phyloP scores from a whole-genome alignment of 176 grass and related monocot genomes.

The Zea luxurians region DNA sequence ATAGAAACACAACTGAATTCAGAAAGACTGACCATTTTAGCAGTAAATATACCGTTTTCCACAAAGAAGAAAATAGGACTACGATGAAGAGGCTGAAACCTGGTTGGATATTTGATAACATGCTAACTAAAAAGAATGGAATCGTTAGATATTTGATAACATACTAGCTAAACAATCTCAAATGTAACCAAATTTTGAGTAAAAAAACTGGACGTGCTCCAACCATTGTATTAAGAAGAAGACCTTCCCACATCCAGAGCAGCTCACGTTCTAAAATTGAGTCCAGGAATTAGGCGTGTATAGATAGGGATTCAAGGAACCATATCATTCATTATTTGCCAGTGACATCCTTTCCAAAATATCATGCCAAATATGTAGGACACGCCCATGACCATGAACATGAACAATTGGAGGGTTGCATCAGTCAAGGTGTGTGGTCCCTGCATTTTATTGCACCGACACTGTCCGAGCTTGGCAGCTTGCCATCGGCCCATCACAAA shows the following conservation, averaged over 20 bases:
- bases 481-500: conserved; percentile 18
- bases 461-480: background rate
- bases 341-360: background rate
- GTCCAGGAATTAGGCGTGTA: background rate
- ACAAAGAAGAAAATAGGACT: no score
- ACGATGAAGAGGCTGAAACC: no score
- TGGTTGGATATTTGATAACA: no score
- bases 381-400: background rate
- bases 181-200: no score
- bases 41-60: no score
- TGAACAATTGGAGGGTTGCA: background rate
- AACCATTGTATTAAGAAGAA: no score
- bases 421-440: conserved; percentile 8
- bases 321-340: background rate
- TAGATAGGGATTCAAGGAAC: background rate
- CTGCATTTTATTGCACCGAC: conserved; percentile 46
- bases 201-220: no score
- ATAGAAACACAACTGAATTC: background rate
- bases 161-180: no score
- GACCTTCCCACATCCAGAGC: no score
- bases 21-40: background rate
- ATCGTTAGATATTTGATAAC: no score
- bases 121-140: no score
- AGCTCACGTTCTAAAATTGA: background rate
- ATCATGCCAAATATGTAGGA: conserved; percentile 1